A percentile compares a stretch with the other conserved stretches of the same genome.
These are phyloP conservation scores for Solanum medicagineum DNA, from an alignment of 257 asterid species.

Conservation along the genomic window DNA sequence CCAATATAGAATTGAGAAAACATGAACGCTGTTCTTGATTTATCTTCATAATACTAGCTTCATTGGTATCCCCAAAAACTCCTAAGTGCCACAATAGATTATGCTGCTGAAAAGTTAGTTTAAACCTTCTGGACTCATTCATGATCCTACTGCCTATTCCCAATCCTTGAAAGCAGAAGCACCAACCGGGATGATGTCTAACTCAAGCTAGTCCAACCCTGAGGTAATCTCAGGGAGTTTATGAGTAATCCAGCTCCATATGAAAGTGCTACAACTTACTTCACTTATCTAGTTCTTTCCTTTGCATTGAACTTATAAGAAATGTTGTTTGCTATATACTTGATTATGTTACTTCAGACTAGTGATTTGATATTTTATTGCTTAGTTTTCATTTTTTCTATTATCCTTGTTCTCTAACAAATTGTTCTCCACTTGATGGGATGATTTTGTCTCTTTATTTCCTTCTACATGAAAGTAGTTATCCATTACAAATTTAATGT, in stretches of 20 bases:
- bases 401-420: background rate
- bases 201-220: background rate
- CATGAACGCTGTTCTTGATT: background rate
- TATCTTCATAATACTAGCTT: background rate
- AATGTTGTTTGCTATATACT: background rate
- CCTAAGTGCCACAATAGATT: background rate
- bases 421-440: background rate
- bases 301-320: background rate
- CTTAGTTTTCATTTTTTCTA: background rate
- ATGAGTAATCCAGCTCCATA: background rate
- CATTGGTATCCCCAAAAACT: background rate
- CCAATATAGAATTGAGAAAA: background rate
- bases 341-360: background rate
- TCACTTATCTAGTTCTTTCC: background rate
- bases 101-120: background rate
- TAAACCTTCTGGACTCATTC: background rate
- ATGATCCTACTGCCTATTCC: background rate
- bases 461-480: background rate
- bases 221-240: background rate
- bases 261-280: background rate
- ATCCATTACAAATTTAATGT: background rate
- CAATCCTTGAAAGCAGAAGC: background rate
- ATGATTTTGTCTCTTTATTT: background rate
- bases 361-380: background rate
- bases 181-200: background rate